Conservation (phyloP, 2,329 filamentous ascomycete genomes). For the Ascochyta viciae-villosae region DNA sequence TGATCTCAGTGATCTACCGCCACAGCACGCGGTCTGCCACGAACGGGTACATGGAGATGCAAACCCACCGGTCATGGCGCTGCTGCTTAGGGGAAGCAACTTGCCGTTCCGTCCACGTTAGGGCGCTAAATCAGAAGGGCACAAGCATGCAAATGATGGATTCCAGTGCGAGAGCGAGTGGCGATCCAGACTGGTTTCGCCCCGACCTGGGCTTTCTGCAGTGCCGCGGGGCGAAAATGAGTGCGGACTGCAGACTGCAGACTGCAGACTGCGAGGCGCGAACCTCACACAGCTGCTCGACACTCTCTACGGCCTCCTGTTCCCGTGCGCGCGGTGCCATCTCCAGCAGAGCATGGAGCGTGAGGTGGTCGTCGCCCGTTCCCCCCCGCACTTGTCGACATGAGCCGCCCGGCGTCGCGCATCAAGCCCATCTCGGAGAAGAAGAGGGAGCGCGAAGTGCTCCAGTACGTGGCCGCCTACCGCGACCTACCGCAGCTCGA, state of each 20-base stretch:
- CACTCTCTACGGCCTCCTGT: not conserved
- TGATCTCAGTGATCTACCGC: not conserved
- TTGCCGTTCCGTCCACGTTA: not conserved
- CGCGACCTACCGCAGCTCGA: conserved; percentile 32
- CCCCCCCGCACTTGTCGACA: conserved; percentile 4
- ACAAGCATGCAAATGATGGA: not conserved
- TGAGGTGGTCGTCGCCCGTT: not conserved
- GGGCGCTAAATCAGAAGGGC: not conserved
- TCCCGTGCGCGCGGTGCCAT: not conserved
- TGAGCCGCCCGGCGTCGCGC: conserved; percentile 4
- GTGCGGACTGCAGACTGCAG: no score
- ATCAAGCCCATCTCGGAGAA: conserved; percentile 20
- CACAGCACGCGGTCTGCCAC: not conserved
- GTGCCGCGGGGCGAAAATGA: conserved; percentile 3
- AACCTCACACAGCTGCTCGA: conserved; percentile 5
- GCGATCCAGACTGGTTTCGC: conserved; percentile 11
- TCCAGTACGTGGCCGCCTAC: conserved; percentile 36
- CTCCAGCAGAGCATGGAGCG: conserved; percentile 9
- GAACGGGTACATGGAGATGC: no score
- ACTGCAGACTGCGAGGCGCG: not conserved
- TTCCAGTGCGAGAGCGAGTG: conserved; percentile 3
- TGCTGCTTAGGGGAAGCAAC: not conserved
- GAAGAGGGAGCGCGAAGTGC: conserved; percentile 38
- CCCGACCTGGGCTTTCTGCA: not conserved
- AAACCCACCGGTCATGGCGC: not conserved